phyloP scores from a whole-genome alignment of 768 basidiomycete genomes.

The Suillus occidentalis region DNA sequence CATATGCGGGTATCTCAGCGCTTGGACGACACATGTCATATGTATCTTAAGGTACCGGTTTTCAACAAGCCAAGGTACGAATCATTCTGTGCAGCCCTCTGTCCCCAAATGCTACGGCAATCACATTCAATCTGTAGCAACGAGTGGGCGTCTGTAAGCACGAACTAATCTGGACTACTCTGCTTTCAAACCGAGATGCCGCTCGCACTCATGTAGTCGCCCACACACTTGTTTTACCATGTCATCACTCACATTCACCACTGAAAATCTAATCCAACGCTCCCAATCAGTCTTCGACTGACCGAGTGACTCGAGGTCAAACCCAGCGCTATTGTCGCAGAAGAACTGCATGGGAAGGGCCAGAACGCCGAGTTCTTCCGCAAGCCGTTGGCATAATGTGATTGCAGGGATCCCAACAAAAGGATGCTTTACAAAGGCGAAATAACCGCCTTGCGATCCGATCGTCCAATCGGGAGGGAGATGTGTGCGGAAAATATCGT shows the following conservation, averaged over 20 bases:
- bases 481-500: constrained; percentile 49
- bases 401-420: constrained; percentile 46
- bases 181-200: constrained; percentile 37
- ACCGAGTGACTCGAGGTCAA: constrained; percentile 22
- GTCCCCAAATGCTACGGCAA: not conserved
- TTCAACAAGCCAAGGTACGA: not conserved
- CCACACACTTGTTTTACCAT: constrained; percentile 52
- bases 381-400: constrained; percentile 60
- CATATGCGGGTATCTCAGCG: not conserved
- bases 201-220: constrained; percentile 44
- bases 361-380: constrained; percentile 61
- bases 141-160: not conserved
- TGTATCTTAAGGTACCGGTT: not conserved
- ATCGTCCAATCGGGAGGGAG: constrained; percentile 61
- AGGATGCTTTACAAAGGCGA: constrained; percentile 74
- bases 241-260: constrained; percentile 76
- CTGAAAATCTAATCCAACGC: constrained; percentile 75
- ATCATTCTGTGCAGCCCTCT: not conserved
- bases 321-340: constrained; percentile 18
- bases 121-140: not conserved
- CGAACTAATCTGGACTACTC: not conserved
- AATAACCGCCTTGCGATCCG: constrained; percentile 71
- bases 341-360: constrained; percentile 70
- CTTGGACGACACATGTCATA: not conserved
- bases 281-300: constrained; percentile 41